phyloP scores from a whole-genome alignment of 345 rosid species.

The Citrus maxima region DNA sequence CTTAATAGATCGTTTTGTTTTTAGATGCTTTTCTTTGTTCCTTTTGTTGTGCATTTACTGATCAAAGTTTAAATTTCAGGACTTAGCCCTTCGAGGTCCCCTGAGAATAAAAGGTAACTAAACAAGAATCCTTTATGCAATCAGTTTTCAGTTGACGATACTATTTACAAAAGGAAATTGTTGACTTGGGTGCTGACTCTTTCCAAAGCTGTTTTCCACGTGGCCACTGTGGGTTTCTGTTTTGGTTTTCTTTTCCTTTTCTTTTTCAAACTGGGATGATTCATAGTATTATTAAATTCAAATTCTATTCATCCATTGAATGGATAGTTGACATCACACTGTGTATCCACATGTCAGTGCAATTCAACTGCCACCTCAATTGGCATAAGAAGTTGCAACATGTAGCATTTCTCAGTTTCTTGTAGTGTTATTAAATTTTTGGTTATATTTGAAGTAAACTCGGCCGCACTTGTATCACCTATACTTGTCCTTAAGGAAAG shows the following conservation, averaged over 20 bases:
- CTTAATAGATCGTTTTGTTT: neutral
- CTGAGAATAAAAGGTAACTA: conserved; percentile 57
- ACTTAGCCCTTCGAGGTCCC: conserved; percentile 52
- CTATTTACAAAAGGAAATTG: neutral
- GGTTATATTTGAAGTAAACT: neutral
- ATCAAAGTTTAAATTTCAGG: conserved; percentile 47
- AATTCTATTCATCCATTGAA: neutral
- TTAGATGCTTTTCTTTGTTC: conserved; percentile 5
- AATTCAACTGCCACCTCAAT: neutral
- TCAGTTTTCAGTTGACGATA: neutral
- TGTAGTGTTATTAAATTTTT: neutral
- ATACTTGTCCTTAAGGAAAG: neutral
- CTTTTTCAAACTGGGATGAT: neutral
- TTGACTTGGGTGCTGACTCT: neutral
- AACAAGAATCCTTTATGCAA: neutral
- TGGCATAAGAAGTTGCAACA: neutral
- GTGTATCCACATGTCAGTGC: neutral
- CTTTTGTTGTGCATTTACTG: conserved; percentile 11
- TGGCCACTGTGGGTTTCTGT: neutral
- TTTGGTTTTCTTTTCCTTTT: neutral
- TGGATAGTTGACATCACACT: neutral
- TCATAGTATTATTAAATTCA: neutral
- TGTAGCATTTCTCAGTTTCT: neutral
- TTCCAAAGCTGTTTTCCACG: neutral
- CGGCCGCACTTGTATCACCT: neutral